Evolutionary conservation across 768 basidiomycete species (phyloP), one percentile per base, ranked within the genome.

Genomic region (Hirschioporus abietinus): DNA sequence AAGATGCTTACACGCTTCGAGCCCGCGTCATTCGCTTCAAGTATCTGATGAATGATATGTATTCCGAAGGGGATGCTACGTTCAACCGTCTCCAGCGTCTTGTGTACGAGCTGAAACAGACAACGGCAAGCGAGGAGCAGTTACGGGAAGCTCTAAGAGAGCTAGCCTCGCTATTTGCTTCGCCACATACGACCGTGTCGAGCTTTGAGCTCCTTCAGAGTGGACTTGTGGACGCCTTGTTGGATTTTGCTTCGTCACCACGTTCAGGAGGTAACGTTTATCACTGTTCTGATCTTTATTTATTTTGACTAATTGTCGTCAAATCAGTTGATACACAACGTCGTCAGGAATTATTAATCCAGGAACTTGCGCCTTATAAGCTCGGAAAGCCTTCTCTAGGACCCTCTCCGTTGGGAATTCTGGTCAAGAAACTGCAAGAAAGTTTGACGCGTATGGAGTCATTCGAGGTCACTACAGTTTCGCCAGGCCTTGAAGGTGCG

Each of bases 391-490:
- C 25, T 64, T 78, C 67, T 42, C 74, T 76, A 64, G 78, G 72
- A 25, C 88, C 85, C 75, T 88, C 83, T 8, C 87, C 86, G 0
- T 87, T 97, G 58, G 76, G 88, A 1, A 83, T 90, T 10, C 84
- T 99, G 35, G 94, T 99, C 64, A 98, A 96, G 83, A 95, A 96
- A 70, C 77, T 99, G 35, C 97, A 99, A 76, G 97, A 99, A 77
- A 93, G 91, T 74, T 78, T 99, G 25, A 97, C 97, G 12, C 82
- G 95, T 70, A 91, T 98, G 88, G 97, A 99, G 74, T 88, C 89
- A 17, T 99, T 97, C 69, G 95, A 99, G 57, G 97, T 99, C 8
- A 86, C 92, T 60, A 95, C 95, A 0, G 91, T 96, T 1, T 85
- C 92, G 24, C 91, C 88, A 76, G 89, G 86, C 58, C 86, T 82